Conservation (phyloP, 2,329 filamentous ascomycete genomes). For the Calonectria fujianensis region DNA sequence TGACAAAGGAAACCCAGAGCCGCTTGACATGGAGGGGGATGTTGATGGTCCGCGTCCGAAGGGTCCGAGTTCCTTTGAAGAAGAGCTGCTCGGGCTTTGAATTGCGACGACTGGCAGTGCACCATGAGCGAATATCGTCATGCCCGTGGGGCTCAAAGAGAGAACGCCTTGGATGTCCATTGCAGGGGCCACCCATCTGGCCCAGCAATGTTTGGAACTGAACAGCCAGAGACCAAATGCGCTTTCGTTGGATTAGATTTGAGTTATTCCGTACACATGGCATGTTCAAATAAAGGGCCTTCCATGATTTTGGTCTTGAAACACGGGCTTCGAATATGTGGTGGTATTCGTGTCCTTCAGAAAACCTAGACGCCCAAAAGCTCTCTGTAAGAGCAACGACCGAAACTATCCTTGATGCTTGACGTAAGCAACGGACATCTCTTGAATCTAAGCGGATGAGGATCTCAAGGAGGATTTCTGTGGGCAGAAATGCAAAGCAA, state of each 20-base stretch:
- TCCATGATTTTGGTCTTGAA: slow-evolving; percentile 5
- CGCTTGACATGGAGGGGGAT: background rate
- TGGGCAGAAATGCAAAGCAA: slow-evolving; percentile 7
- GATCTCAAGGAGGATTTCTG: background rate
- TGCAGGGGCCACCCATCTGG: background rate
- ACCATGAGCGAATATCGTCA: background rate
- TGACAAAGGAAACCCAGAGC: background rate
- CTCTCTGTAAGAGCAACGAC: background rate
- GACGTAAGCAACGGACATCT: background rate
- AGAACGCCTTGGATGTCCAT: background rate
- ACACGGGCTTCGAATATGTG: background rate
- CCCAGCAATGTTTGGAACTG: background rate
- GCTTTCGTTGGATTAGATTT: slow-evolving; percentile 1
- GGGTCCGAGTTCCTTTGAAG: background rate
- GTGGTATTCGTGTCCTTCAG: background rate
- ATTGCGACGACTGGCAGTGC: background rate
- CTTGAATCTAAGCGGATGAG: background rate
- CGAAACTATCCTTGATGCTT: background rate
- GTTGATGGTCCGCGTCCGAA: background rate
- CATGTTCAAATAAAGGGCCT: background rate
- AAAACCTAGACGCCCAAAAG: slow-evolving; percentile 16
- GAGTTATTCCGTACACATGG: background rate
- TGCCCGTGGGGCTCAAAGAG: background rate
- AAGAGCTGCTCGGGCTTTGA: background rate
- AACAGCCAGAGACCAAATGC: background rate